Conservation (phyloP, 345 rosid genomes). For the Citrus sp. region DNA sequence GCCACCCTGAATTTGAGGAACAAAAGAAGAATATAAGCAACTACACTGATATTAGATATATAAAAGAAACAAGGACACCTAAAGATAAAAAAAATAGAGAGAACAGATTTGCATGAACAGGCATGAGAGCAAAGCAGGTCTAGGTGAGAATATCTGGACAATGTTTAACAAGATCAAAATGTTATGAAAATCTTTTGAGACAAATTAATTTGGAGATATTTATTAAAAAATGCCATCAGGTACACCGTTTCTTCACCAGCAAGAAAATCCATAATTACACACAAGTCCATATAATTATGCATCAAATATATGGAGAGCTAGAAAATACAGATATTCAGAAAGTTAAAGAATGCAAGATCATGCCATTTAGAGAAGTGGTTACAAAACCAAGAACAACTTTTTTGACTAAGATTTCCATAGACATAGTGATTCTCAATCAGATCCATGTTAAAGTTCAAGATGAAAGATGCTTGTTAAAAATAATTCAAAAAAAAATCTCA, state of each 20-base stretch:
- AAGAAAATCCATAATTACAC: neutral
- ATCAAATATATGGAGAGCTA: neutral
- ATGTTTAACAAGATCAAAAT: neutral
- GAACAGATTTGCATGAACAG: neutral
- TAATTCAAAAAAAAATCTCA: too few relatives aligned
- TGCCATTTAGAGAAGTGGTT: neutral
- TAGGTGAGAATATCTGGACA: neutral
- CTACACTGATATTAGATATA: neutral
- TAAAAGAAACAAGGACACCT: neutral
- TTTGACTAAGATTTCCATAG: neutral
- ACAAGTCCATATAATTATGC: neutral
- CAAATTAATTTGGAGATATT: neutral
- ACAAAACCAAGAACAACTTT: neutral
- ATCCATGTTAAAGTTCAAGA: neutral
- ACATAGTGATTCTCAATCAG: neutral
- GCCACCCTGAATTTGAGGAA: slow-evolving; percentile 61
- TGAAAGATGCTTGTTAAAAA: neutral
- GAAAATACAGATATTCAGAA: neutral
- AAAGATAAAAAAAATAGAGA: neutral
- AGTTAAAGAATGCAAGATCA: neutral
- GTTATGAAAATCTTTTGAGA: neutral
- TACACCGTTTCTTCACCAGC: neutral
- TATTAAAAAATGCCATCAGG: neutral
- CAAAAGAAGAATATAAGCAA: neutral
- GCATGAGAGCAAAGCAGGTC: neutral